Evolutionary conservation across 495 filamentous ascomycete species (phyloP).

Genomic region (Evernia prunastri): DNA sequence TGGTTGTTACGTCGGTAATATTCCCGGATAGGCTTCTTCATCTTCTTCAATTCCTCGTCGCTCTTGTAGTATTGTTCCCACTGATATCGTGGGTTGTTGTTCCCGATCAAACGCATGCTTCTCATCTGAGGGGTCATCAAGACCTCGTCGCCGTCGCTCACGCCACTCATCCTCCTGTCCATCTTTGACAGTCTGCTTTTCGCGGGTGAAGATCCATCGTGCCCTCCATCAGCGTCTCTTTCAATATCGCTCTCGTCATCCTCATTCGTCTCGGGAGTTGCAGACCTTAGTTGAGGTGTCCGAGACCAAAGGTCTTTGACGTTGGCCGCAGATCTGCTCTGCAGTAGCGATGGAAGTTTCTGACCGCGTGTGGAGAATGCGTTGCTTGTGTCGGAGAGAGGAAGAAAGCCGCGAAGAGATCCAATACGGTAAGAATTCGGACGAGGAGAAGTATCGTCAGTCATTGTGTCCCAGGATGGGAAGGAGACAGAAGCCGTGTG

Average conservation of each 20-base stretch:
- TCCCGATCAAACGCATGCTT: slow-evolving; percentile 70
- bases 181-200: slow-evolving; percentile 14
- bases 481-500: background rate
- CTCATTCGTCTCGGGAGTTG: slow-evolving; percentile 13
- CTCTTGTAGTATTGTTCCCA: slow-evolving; percentile 71
- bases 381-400: slow-evolving; percentile 25
- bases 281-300: slow-evolving; percentile 19
- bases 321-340: slow-evolving; percentile 25
- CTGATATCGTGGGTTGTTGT: slow-evolving; percentile 64
- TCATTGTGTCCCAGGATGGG: slow-evolving; percentile 7
- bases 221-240: slow-evolving; percentile 15
- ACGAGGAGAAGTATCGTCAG: slow-evolving; percentile 11
- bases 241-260: slow-evolving; percentile 25
- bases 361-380: slow-evolving; percentile 30
- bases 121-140: slow-evolving; percentile 66
- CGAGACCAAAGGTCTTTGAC: slow-evolving; percentile 21
- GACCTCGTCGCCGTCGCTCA: slow-evolving; percentile 35
- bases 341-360: slow-evolving; percentile 28
- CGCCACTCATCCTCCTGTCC: slow-evolving; percentile 31
- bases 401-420: slow-evolving; percentile 26
- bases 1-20: slow-evolving; percentile 83
- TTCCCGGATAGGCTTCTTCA: slow-evolving; percentile 62
- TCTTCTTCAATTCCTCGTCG: slow-evolving; percentile 53
- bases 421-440: slow-evolving; percentile 20
- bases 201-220: background rate